A percentile compares a stretch with the other conserved stretches of the same genome.
These are phyloP conservation scores for Cardamine chenopodiifolia DNA, from an alignment of 345 rosid genomes.

Conservation along the genomic window DNA sequence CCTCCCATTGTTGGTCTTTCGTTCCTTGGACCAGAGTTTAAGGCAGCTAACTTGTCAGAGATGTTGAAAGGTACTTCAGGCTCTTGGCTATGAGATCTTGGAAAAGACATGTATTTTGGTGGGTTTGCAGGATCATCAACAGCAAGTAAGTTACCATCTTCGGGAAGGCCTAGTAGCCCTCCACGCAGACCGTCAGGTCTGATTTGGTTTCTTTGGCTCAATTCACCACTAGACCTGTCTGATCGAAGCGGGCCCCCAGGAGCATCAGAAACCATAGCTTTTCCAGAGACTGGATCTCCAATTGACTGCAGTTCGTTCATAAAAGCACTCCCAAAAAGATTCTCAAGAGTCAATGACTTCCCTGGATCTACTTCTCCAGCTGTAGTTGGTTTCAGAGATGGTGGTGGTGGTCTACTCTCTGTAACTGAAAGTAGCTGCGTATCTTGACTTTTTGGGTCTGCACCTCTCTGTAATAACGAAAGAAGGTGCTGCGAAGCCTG, in stretches of 20 bases:
- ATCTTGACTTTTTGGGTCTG: slow-evolving; percentile 44
- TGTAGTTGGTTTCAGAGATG: slow-evolving; percentile 31
- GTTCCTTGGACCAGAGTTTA: slow-evolving; percentile 59
- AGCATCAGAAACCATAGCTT: slow-evolving; percentile 49
- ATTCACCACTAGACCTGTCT: slow-evolving; percentile 43
- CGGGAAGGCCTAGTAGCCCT: slow-evolving; percentile 49
- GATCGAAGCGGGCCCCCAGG: slow-evolving; percentile 44
- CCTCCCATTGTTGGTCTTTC: slow-evolving; percentile 55
- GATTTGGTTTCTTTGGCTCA: slow-evolving; percentile 47
- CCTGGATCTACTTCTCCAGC: slow-evolving; percentile 51
- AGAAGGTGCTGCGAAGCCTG: slow-evolving; percentile 90
- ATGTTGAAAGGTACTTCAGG: slow-evolving; percentile 51
- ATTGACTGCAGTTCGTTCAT: slow-evolving; percentile 89
- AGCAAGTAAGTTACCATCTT: slow-evolving; percentile 48
- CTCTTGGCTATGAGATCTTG: slow-evolving; percentile 58
- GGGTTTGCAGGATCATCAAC: slow-evolving; percentile 49
- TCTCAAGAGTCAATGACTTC: slow-evolving; percentile 80
- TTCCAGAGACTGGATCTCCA: slow-evolving; percentile 60
- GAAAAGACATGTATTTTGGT: slow-evolving; percentile 32
- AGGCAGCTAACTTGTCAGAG: slow-evolving; percentile 64
- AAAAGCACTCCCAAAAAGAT: slow-evolving; percentile 92
- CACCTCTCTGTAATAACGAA: slow-evolving; percentile 71
- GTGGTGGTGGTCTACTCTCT: slow-evolving; percentile 43
- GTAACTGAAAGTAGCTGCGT: slow-evolving; percentile 29
- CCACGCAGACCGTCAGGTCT: slow-evolving; percentile 56